phyloP scores from a whole-genome alignment of 2,329 filamentous ascomycete species.

The Botrytis medusae region DNA sequence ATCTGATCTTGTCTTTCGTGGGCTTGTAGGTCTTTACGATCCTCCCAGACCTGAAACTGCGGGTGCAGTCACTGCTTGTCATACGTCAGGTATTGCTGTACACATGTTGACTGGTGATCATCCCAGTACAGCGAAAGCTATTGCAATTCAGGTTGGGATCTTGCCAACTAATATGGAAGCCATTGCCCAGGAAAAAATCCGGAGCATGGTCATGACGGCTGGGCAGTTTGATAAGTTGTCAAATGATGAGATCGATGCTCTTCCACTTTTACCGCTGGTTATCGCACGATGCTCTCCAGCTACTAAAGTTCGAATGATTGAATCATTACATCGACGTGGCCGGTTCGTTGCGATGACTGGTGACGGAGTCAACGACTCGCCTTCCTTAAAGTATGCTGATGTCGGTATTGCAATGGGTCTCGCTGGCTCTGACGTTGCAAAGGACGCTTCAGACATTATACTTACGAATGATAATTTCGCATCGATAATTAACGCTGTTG shows the following conservation, averaged over 20 bases:
- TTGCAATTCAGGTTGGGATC: slow-evolving; percentile 77
- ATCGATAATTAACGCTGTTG: slow-evolving; percentile 69
- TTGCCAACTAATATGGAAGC: slow-evolving; percentile 62
- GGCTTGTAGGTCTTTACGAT: slow-evolving; percentile 61
- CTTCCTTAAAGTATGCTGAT: slow-evolving; percentile 59
- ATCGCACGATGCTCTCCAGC: slow-evolving; percentile 81
- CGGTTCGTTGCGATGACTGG: slow-evolving; percentile 55
- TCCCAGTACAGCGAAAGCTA: slow-evolving; percentile 75
- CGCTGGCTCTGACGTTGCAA: slow-evolving; percentile 61
- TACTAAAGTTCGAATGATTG: slow-evolving; percentile 90
- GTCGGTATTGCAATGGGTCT: slow-evolving; percentile 63
- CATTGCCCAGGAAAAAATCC: slow-evolving; percentile 60
- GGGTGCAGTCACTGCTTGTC: slow-evolving; percentile 54
- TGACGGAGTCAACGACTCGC: slow-evolving; percentile 51
- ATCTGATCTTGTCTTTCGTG: slow-evolving; percentile 65
- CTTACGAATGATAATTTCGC: slow-evolving; percentile 72
- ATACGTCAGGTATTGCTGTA: slow-evolving; percentile 67
- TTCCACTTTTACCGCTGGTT: slow-evolving; percentile 75
- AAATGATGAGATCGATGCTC: slow-evolving; percentile 71
- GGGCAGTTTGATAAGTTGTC: slow-evolving; percentile 75
- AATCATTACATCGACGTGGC: slow-evolving; percentile 61
- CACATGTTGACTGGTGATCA: slow-evolving; percentile 86
- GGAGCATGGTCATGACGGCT: slow-evolving; percentile 71
- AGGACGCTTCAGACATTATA: slow-evolving; percentile 62
- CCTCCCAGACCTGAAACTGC: slow-evolving; percentile 58